Evolutionary conservation across 2,329 filamentous ascomycete genomes (phyloP), one percentile per base, ranked within the genome.

Genomic region (Diplodia corticola): DNA sequence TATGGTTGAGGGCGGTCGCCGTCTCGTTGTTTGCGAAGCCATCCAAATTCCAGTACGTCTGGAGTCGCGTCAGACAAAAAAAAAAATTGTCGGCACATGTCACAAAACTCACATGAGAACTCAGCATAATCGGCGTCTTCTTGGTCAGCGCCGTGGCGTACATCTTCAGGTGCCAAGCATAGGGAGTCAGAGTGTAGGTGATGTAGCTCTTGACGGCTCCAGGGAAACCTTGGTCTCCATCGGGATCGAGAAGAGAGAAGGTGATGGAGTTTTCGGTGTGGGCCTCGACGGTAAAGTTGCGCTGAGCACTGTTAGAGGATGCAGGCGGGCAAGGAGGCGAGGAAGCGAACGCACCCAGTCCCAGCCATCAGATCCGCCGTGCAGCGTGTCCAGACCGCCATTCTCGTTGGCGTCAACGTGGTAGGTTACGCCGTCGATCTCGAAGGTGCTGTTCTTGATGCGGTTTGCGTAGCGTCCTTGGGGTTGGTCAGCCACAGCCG

Each of bases 21-120:
- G 89, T 91, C 74, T 90, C 83, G 67, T 89, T 86, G 79, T 93
- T 92, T 72, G 89, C 84, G 72, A 91, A 94, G 37, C 88, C 91
- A 73, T 93, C 91, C 51, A 94, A 82, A 76, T 93, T 93, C 91
- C 91, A 94, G 83, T 94, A 94, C 7, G 86, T 86, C 81, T 91
- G 83, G 9, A 26, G 4, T 13, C 20, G 44, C 4, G 63, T 65
- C 30, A 65, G 53, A 48, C 15, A 5, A 44, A 26, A n/a, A n/a
- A n/a, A n/a, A n/a, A n/a, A n/a, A n/a, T n/a, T n/a, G n/a, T n/a
- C n/a, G n/a, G n/a, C n/a, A n/a, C n/a, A 12, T 13, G 20, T n/a
- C 33, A 69, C 4, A n/a, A 51, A n/a, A 51, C 76, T 81, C 84
- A 85, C 86, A 76, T 89, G 88, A 50, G 87, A 86, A 74, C 85